Percentiles rank a stretch among this genome's conserved stretches.
Conservation (phyloP, 352 stramenopile species). For the Phytopythium vexans region DNA sequence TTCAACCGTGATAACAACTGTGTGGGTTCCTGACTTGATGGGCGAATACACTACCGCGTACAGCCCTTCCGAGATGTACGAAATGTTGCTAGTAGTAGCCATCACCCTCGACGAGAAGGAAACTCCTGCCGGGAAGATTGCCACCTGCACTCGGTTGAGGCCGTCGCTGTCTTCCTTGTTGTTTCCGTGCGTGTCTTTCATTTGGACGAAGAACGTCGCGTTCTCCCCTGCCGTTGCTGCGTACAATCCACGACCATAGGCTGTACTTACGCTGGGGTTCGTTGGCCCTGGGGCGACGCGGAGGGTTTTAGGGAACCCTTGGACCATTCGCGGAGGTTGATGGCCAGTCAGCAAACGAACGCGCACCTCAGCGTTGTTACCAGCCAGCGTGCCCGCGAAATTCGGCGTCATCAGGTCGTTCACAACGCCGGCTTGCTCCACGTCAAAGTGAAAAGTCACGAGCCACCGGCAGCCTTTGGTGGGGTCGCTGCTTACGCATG, state of each 20-base stretch:
- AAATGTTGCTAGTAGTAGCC: slow-evolving; percentile 34
- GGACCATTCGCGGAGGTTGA: slow-evolving; percentile 27
- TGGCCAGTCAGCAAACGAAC: slow-evolving; percentile 31
- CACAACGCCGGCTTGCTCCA: slow-evolving; percentile 11
- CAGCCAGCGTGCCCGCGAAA: slow-evolving; percentile 60
- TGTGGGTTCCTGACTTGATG: slow-evolving; percentile 81
- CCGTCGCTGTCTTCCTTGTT: slow-evolving; percentile 47
- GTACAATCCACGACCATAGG: slow-evolving; percentile 63
- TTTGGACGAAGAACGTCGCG: slow-evolving; percentile 67
- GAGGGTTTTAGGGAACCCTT: slow-evolving; percentile 70
- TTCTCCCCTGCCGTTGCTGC: slow-evolving; percentile 42
- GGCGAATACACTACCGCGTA: slow-evolving; percentile 89
- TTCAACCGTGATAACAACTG: slow-evolving; percentile 79
- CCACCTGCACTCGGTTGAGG: slow-evolving; percentile 29
- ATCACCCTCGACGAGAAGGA: slow-evolving; percentile 19
- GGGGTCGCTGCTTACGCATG: slow-evolving; percentile 36
- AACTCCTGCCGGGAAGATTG: slow-evolving; percentile 44
- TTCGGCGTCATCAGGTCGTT: slow-evolving; percentile 23
- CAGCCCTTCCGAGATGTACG: slow-evolving; percentile 60
- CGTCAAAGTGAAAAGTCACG: slow-evolving; percentile 46
- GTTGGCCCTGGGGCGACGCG: slow-evolving; percentile 40
- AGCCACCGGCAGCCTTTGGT: slow-evolving; percentile 70
- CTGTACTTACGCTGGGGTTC: slow-evolving; percentile 74
- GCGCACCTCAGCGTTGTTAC: slow-evolving; percentile 56
- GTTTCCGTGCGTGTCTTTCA: slow-evolving; percentile 84